Base-by-base conservation (phyloP, 1,284 basidiomycete species). In the Malassezia arunalokei region DNA sequence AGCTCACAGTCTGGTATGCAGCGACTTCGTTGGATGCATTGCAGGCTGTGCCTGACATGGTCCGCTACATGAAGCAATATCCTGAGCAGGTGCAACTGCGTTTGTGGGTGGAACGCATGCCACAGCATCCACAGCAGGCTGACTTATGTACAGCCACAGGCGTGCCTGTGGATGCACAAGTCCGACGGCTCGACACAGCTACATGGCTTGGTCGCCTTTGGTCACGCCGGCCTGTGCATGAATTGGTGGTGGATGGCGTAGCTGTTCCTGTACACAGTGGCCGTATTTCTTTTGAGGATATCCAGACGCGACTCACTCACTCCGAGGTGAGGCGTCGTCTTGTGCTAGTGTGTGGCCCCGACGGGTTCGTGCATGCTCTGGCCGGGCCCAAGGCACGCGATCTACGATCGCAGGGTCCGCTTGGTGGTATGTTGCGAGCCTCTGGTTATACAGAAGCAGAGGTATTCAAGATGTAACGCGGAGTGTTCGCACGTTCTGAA, bases 401-500 rank as follows among this genome's bases (percentile, higher is more conserved):
- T 15, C 28, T 37, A 27, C n/a, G 40, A 15, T 45, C 47, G 15
- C 53, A 55, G 20, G 53, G 53, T 2, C 30, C 42, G 27, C 27
- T 55, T 33, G 27, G 43, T 17, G 53, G 53, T 15, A 14, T 46
- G 3, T 43, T 55, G 14, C 47, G 43, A 14, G 14, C 11, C 8
- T 31, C 46, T 5, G 53, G 53, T n/a, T 55, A 50, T 43, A 20
- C 28, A 9, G 17, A 27, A 9, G 30, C 27, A 9, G 42, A 55
- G 28, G 53, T 55, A 8, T 35, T 47, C 8, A 55, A 50, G 45
- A 27, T 55, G 14, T 55, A 37, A 52, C 12, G 11, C 64, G 51
- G 9, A 62, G 55, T 1, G 37, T 29, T 3, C 62, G 53, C 3
- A 67, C 57, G 8, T 24, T 47, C 45, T 59, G 55, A 17, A 69